phyloP scores from a whole-genome alignment of 306 rosid species.

The Vigna reflexopilosa region DNA sequence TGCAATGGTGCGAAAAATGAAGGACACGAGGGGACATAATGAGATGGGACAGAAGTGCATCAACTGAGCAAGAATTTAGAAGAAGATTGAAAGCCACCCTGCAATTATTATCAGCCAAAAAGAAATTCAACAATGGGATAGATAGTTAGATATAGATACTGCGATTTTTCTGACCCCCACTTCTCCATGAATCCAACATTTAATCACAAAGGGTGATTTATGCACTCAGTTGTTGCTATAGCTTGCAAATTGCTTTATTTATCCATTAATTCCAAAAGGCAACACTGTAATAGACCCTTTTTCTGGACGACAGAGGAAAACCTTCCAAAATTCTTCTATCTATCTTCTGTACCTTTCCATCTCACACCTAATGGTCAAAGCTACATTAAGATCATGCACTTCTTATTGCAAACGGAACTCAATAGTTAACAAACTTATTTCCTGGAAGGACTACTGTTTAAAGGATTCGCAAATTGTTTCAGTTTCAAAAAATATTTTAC shows the following conservation, averaged over 20 bases:
- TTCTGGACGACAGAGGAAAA: not conserved
- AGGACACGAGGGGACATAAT: slow-evolving; percentile 26
- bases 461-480: not conserved
- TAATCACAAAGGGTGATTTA: not conserved
- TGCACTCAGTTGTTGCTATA: not conserved
- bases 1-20: slow-evolving; percentile 8
- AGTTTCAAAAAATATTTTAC: slow-evolving; percentile 39
- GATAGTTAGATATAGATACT: not conserved
- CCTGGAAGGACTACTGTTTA: not conserved
- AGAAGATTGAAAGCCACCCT: slow-evolving; percentile 20
- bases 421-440: slow-evolving; percentile 1
- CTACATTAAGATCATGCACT: slow-evolving; percentile 20
- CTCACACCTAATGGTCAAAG: slow-evolving; percentile 7
- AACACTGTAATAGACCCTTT: not conserved
- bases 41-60: slow-evolving; percentile 31
- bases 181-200: not conserved
- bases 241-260: not conserved
- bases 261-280: slow-evolving; percentile 7
- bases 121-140: not conserved
- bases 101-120: slow-evolving; percentile 18
- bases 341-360: not conserved
- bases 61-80: slow-evolving; percentile 22
- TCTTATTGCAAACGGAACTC: not conserved
- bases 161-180: not conserved
- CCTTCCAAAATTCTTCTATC: not conserved